Conservation (phyloP, 2,329 filamentous ascomycete species). For the Achaetomium macrosporum region DNA sequence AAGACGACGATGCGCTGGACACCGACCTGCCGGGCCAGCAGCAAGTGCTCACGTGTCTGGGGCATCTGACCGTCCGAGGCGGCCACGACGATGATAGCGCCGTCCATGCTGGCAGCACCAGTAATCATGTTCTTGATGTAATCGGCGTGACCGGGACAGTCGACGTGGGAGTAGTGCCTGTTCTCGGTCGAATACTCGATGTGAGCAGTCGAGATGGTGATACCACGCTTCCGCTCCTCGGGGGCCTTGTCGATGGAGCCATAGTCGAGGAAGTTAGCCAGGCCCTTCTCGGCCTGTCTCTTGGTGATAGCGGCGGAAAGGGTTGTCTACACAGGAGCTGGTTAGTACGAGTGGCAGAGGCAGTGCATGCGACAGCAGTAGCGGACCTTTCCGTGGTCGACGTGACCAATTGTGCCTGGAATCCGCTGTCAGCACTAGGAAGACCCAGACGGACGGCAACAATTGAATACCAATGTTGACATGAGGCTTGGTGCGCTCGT, state of each 20-base stretch:
- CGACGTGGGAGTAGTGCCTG: conserved; percentile 98
- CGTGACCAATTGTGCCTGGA: conserved; percentile 91
- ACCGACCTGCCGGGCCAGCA: conserved; percentile 96
- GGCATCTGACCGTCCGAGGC: conserved; percentile 99
- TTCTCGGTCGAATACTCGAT: conserved; percentile 95
- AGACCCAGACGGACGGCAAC: conserved; percentile 7
- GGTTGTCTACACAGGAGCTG: conserved; percentile 64
- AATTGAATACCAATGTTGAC: conserved; percentile 80
- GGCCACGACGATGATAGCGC: conserved; percentile 96
- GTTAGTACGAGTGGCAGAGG: conserved; percentile 12
- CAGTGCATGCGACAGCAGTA: background rate
- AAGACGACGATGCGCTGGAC: conserved; percentile 98
- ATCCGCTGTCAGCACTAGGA: conserved; percentile 14
- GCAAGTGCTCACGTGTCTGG: conserved; percentile 96
- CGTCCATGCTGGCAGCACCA: conserved; percentile 98
- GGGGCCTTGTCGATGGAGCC: conserved; percentile 97
- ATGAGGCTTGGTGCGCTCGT: conserved; percentile 89
- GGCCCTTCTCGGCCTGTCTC: conserved; percentile 89
- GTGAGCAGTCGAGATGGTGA: conserved; percentile 97
- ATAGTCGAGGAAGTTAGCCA: conserved; percentile 94
- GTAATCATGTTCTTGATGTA: conserved; percentile 99
- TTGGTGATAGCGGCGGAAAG: conserved; percentile 99
- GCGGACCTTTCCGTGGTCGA: conserved; percentile 96
- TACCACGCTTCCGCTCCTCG: conserved; percentile 99
- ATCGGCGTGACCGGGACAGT: conserved; percentile 99